Conservation (phyloP, 2,329 filamentous ascomycete species). For the Stachybotrys elegans region DNA sequence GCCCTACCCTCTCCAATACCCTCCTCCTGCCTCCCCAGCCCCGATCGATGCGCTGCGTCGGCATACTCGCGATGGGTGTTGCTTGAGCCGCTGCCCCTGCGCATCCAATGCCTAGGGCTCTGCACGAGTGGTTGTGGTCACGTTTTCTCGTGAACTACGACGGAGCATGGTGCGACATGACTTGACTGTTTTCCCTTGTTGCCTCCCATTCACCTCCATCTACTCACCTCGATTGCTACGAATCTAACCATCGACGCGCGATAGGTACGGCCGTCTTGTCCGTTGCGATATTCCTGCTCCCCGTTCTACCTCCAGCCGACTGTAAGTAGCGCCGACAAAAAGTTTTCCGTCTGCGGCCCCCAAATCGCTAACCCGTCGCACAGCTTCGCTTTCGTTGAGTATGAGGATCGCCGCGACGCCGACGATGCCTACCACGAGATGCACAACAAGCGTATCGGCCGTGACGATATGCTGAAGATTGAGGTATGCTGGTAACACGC, state of each 20-base stretch:
- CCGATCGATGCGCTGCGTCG: too few relatives aligned
- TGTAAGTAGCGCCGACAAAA: slow-evolving; percentile 57
- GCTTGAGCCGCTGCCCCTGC: too few relatives aligned
- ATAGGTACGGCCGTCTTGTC: slow-evolving; percentile 92
- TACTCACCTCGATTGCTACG: too few relatives aligned
- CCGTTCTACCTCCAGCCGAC: slow-evolving; percentile 84
- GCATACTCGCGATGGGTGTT: too few relatives aligned
- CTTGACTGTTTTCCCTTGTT: too few relatives aligned
- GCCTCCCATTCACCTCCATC: too few relatives aligned
- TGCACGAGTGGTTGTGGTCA: too few relatives aligned
- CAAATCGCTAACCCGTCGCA: neutral
- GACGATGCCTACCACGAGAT: slow-evolving; percentile 99
- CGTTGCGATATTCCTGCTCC: slow-evolving; percentile 98
- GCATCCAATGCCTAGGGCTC: too few relatives aligned
- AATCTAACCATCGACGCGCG: slow-evolving; percentile 28
- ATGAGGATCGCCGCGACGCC: slow-evolving; percentile 95
- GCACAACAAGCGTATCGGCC: slow-evolving; percentile 98
- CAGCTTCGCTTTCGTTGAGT: slow-evolving; percentile 97
- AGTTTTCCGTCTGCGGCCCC: neutral
- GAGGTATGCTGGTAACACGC: slow-evolving; percentile 70
- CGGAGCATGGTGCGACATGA: too few relatives aligned
- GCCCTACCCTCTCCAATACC: too few relatives aligned
- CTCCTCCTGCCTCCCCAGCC: too few relatives aligned
- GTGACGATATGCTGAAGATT: slow-evolving; percentile 94
- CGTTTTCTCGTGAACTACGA: too few relatives aligned